Base-by-base conservation (phyloP, 2,329 filamentous ascomycete genomes). In the Chrysosphaeria jannelii region DNA sequence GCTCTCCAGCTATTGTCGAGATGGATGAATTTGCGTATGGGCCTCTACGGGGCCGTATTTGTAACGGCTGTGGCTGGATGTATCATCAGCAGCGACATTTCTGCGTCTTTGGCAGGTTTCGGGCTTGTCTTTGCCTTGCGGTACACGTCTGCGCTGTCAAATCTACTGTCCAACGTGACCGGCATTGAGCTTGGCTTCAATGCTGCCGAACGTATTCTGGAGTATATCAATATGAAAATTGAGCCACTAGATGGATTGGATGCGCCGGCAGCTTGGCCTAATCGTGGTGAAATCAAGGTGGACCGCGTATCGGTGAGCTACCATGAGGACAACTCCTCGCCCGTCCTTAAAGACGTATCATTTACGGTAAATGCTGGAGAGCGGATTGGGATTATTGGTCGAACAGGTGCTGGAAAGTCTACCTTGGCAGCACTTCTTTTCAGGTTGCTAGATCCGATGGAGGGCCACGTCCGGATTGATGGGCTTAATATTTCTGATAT, bases 331-430 rank as follows among this genome's bases (percentile, higher is more conserved):
- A 18, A 18, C 16, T 18, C 16, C 7, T 18, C 16, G n/a, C 38
- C 41, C 1, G 43, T 47, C 1, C 30, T 49, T 23, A 43, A 42
- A 29, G 35, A 37, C 12, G 31, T 49, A 13, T 41, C 35, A 20
- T 47, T 48, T 27, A 31, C 27, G n/a, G 36, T 48, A 15, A 29
- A 36, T 13, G 32, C 41, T 5, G 61, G 61, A n/a, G 60, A 67
- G 39, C 50, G 60, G 16, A 58, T 69, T 25, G 63, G 61, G 12
- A 50, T 69, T 3, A 59, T 68, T 3, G 63, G 63, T 5, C 53
- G 63, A 5, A 68, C 63, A 0, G 63, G 63, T 7, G 62, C 62
- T 2, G 63, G 63, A 19, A 69, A 69, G 37, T 63, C 56, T 6
- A 59, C 53, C 8, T 61, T 68, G 39, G 65, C 65, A 46, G 53